A percentile compares a stretch with the other conserved stretches of the same genome.
phyloP scores from a whole-genome alignment of 257 asterid species.

The Verbena officinalis region DNA sequence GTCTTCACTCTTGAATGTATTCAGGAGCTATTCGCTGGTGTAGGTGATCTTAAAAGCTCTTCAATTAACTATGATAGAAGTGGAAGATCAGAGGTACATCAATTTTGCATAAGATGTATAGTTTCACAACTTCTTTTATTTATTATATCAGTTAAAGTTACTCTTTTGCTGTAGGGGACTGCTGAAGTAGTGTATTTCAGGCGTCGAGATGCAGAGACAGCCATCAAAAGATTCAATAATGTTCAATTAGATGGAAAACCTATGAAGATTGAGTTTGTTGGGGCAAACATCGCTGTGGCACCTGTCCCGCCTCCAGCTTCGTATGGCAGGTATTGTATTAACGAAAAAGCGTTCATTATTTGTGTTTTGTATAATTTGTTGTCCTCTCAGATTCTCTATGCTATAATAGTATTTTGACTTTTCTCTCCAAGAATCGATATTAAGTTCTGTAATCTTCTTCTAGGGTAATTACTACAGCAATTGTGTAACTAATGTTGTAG shows the following conservation, averaged over 20 bases:
- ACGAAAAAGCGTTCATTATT: neutral
- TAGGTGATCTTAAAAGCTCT: conserved; percentile 48
- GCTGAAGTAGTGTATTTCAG: conserved; percentile 62
- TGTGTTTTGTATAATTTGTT: neutral
- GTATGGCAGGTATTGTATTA: conserved; percentile 39
- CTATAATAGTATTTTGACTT: neutral
- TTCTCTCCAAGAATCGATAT: too few species aligned
- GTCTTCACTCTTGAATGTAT: neutral
- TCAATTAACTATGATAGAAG: conserved; percentile 48
- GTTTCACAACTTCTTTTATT: neutral
- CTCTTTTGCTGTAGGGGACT: conserved; percentile 32
- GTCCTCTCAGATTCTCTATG: conserved; percentile 1
- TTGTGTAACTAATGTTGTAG: too few species aligned
- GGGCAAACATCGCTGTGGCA: conserved; percentile 47
- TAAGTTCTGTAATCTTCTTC: too few species aligned
- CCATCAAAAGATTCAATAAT: conserved; percentile 63
- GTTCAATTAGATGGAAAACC: conserved; percentile 80
- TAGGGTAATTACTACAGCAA: too few species aligned
- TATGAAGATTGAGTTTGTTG: conserved; percentile 65
- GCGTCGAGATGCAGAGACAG: conserved; percentile 59
- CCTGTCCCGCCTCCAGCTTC: conserved; percentile 37
- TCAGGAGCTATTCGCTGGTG: conserved; percentile 54
- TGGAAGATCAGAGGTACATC: conserved; percentile 55
- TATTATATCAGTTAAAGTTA: neutral
- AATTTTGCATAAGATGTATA: neutral